Evolutionary conservation across 495 filamentous ascomycete genomes (phyloP), one percentile per base, ranked within the genome.

Genomic region (Hyaloscypha bicolor): DNA sequence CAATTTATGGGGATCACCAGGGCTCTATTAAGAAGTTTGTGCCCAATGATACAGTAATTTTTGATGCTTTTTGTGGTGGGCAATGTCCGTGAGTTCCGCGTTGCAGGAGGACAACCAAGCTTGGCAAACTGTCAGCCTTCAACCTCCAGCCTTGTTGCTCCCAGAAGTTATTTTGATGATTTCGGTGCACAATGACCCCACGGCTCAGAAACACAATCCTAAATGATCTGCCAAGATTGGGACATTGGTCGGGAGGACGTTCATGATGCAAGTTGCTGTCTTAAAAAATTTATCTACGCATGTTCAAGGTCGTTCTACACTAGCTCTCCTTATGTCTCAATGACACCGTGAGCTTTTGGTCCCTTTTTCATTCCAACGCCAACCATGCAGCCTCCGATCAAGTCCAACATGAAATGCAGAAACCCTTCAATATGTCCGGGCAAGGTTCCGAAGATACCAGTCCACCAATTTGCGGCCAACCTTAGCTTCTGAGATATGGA

Each of bases 401-500:
- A 63, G 37, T 30, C 6, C 63, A 62, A 64, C 30, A 25, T 59
- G 42, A 67, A 62, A 65, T 35, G 51, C 39, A 30, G 25, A 63
- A 66, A 62, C 2, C 32, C 32, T 63, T 64, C 86, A 93, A 82
- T 99, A 99, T 58, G 93, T 96, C 72, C 95, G 89, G 55, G 93
- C 90, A 73, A 99, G 84, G 82, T 99, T 99, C 73, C 96, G 88
- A 74, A 99, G 86, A 79, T 99, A 99, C 95, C 95, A 99, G 81
- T 99, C 95, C 64, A 98, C 94, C 75, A 99, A 80, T 79, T 94
- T 94, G 68, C 95, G 87, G 68, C 95, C 96, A 58, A 97, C 93
- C 87, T 99, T 99, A 64, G 94, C 96, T 81, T 99, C 95, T 55
- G 94, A 97, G 71, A 98, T 93, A 79, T 99, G 95, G 76, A 99